Evolutionary conservation across 148 eudicot species (phyloP).

Genomic region (Amaranthus hypochondriacus): DNA sequence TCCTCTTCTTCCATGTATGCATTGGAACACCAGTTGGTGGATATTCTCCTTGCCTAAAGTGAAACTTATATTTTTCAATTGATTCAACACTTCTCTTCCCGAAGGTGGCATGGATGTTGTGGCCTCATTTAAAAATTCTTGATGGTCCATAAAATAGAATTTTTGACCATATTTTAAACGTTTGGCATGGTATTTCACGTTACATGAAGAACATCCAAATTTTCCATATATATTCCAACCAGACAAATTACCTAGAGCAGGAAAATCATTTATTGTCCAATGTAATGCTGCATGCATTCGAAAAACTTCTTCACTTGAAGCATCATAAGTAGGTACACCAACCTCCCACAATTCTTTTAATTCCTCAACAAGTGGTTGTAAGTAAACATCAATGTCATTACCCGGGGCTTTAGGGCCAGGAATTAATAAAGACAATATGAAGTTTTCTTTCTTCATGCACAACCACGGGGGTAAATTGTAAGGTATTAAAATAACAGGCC

Average conservation of each 20-base stretch:
- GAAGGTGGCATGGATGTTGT: not conserved
- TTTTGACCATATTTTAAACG: not conserved
- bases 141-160: not conserved
- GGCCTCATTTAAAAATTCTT: not conserved
- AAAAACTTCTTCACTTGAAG: not conserved
- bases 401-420: not conserved
- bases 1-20: not conserved
- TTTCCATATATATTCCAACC: not conserved
- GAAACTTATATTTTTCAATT: not conserved
- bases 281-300: not conserved
- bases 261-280: conserved; percentile 8
- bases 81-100: not conserved
- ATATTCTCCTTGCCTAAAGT: not conserved
- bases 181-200: not conserved
- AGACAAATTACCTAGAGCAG: not conserved
- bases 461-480: not conserved
- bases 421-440: not conserved
- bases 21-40: not conserved
- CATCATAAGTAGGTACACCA: not conserved
- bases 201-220: not conserved
- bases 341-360: conserved; percentile 1
- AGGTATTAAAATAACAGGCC: not conserved
- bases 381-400: not conserved
- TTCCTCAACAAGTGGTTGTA: conserved; percentile 7
- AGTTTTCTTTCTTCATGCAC: not conserved